Base-by-base conservation (phyloP, 805 yeast species). In the Diddensiella transvaalensis region DNA sequence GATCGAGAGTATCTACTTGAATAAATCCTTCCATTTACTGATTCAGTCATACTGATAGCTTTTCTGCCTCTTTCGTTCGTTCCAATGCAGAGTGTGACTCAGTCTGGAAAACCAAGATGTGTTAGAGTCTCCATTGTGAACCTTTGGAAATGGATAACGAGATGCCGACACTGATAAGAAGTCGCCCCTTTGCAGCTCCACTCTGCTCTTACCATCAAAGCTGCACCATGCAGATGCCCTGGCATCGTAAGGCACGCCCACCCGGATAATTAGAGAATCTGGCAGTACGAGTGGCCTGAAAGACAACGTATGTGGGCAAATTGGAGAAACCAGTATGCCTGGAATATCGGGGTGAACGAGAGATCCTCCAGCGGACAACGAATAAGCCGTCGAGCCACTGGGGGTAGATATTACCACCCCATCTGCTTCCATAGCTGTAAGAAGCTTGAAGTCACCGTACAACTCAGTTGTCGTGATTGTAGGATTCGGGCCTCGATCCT, bases 191-290 rank as follows among this genome's bases (percentile, higher is more conserved):
- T 71, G 67, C 41, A 93, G 68, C 63, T 93, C 96, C 3, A 88
- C 83, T 37, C 98, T 72, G 19, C 82, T 81, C 57, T 93, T 82
- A 10, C 99, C 99, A 67, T 93, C 99, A 63, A 93, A 93, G 1
- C 96, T 83, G 1, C 95, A 95, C 95, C 96, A 93, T 0, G 98
- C 97, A 0, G 96, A 87, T 3, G 93, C 80, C 45, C 99, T 71
- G 38, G 96, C 83, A 48, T 75, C 77, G 46, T 80, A 69, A 2
- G 97, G 96, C 2, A 88, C 93, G 57, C 84, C 85, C 3, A 90
- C 85, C 58, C 80, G 83, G 49, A 90, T 68, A 21, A 78, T 74
- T 84, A 88, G 84, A 11, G 91, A 85, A 62, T 90, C 97, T 0
- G 97, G 96, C 26, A 90, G 70, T 50, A 90, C 73, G 39, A 90